A percentile compares a stretch with the other conserved stretches of the same genome.
These are phyloP conservation scores for Umbelopsis sp. DNA, from an alignment of 192 early-diverging fungal genomes.

Conservation along the genomic window DNA sequence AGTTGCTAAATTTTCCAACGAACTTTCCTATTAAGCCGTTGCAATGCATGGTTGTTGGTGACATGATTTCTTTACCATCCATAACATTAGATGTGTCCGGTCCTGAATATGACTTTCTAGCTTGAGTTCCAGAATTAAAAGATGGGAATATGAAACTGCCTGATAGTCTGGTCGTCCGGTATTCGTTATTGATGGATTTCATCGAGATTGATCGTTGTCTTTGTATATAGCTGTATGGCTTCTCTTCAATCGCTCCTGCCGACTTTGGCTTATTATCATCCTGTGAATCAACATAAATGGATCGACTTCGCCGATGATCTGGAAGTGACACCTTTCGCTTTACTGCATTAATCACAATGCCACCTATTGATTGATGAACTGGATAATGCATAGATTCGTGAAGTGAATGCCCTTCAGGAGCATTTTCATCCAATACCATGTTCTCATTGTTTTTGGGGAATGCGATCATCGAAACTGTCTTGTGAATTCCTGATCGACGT, in stretches of 20 bases:
- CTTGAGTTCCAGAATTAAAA: neutral
- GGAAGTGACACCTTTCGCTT: slow-evolving; percentile 1
- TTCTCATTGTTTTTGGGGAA: slow-evolving; percentile 6
- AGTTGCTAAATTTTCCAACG: neutral
- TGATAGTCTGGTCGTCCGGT: neutral
- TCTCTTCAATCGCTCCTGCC: neutral
- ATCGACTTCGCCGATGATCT: slow-evolving; percentile 1
- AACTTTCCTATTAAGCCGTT: slow-evolving; percentile 11
- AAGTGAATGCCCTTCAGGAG: neutral
- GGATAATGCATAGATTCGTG: neutral
- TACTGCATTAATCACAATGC: slow-evolving; percentile 4
- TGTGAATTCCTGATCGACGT: slow-evolving; percentile 8
- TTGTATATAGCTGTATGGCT: neutral
- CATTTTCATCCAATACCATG: neutral
- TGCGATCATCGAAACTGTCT: slow-evolving; percentile 2
- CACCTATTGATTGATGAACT: neutral
- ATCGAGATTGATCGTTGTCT: neutral
- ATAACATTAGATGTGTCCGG: neutral
- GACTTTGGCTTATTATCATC: neutral
- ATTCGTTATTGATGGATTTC: neutral
- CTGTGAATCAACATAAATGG: neutral
- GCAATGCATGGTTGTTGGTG: neutral
- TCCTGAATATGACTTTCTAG: neutral
- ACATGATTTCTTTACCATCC: neutral
- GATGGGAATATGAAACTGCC: slow-evolving; percentile 4